Evolutionary conservation across 106 monocot species (phyloP).

Genomic region (Dendrobium chrysotoxum): DNA sequence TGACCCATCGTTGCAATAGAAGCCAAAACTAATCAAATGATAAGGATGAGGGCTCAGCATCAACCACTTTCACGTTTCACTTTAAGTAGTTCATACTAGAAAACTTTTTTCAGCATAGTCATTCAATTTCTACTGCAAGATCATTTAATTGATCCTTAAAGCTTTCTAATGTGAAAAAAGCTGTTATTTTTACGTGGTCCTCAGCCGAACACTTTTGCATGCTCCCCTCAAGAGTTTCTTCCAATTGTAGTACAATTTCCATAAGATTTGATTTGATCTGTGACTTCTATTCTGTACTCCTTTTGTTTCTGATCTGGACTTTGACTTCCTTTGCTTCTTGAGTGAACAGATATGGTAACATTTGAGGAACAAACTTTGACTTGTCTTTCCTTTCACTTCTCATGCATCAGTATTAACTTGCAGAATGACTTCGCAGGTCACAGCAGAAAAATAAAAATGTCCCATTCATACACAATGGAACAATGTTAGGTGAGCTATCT

Average conservation of each 20-base stretch:
- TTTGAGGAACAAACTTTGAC: not conserved
- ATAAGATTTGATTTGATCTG: not conserved
- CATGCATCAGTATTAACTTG: not conserved
- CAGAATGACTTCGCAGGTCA: not conserved
- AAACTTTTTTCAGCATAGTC: not conserved
- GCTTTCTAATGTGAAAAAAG: not conserved
- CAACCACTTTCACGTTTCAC: not conserved
- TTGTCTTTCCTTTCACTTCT: not conserved
- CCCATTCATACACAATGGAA: not conserved
- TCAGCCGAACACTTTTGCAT: not conserved
- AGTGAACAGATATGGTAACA: not conserved
- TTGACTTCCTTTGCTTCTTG: not conserved
- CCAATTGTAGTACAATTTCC: not conserved
- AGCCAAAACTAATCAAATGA: not conserved
- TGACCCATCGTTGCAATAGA: not conserved
- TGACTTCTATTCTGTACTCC: not conserved
- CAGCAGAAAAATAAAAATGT: not conserved
- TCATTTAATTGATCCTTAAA: not conserved
- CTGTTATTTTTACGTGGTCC: not conserved
- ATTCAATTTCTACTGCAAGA: not conserved
- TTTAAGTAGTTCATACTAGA: not conserved
- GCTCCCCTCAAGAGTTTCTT: not conserved
- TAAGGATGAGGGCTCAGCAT: not conserved
- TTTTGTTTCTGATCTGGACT: not conserved
- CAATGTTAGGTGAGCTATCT: constrained; percentile 6